phyloP scores from a whole-genome alignment of 2,329 filamentous ascomycete species.

The Beauveria bassiana region DNA sequence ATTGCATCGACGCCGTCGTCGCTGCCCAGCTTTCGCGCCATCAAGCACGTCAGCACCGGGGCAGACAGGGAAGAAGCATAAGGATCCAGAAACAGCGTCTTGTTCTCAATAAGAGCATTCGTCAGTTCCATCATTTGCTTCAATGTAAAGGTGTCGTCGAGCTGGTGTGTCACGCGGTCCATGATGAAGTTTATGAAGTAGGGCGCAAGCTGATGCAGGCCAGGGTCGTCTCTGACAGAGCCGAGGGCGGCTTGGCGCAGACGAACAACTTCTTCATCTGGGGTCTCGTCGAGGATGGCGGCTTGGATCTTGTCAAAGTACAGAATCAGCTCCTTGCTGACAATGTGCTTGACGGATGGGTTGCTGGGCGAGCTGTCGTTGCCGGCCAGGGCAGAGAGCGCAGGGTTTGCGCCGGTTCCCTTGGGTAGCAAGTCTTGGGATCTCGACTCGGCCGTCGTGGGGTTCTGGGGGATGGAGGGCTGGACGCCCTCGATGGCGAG shows the following conservation, averaged over 20 bases:
- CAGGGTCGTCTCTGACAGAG: conserved; percentile 80
- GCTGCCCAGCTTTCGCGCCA: conserved; percentile 65
- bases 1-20: conserved; percentile 44
- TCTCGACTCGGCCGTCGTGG: conserved; percentile 74
- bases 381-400: conserved; percentile 72
- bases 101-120: conserved; percentile 75
- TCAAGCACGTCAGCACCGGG: conserved; percentile 82
- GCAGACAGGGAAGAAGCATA: conserved; percentile 64
- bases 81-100: conserved; percentile 62
- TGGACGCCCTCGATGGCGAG: conserved; percentile 96
- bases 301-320: conserved; percentile 95
- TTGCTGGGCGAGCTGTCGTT: conserved; percentile 79
- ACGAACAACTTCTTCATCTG: conserved; percentile 63
- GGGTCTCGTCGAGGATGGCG: conserved; percentile 80
- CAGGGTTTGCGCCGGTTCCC: conserved; percentile 78
- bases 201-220: conserved; percentile 87
- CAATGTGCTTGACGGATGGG: conserved; percentile 88
- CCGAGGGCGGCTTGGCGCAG: conserved; percentile 79
- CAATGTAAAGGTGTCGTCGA: conserved; percentile 83
- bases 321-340: conserved; percentile 90
- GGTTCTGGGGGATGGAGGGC: conserved; percentile 93
- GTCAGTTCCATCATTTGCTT: conserved; percentile 89
- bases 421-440: conserved; percentile 83
- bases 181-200: conserved; percentile 96
- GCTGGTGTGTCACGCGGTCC: conserved; percentile 88